Percentiles rank a stretch among this genome's conserved stretches.
These are phyloP conservation scores for Diddensiella santjacobensis DNA, from an alignment of 805 yeast genomes.

Conservation along the genomic window DNA sequence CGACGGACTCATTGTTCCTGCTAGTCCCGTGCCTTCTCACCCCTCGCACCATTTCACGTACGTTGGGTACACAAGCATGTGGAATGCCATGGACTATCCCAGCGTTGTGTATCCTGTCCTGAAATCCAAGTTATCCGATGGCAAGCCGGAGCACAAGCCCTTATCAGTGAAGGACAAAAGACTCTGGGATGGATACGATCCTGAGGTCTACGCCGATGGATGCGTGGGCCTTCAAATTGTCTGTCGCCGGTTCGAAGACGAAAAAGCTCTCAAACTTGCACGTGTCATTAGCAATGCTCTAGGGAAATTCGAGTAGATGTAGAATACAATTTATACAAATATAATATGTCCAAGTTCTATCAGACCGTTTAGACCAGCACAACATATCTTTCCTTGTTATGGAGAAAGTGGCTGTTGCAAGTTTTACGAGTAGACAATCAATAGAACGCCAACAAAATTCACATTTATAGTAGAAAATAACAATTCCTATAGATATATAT, in stretches of 20 bases:
- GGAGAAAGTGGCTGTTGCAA: too few relatives aligned
- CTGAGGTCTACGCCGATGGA: conserved; percentile 46
- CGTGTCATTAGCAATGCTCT: conserved; percentile 16
- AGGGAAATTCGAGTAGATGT: neutral
- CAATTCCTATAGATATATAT: too few relatives aligned
- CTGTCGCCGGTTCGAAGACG: conserved; percentile 56
- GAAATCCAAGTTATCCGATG: conserved; percentile 33
- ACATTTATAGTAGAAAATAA: too few relatives aligned
- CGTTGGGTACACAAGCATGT: conserved; percentile 79
- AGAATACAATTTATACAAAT: neutral
- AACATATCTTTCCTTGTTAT: too few relatives aligned
- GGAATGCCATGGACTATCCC: conserved; percentile 70
- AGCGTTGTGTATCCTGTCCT: conserved; percentile 38
- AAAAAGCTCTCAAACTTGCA: conserved; percentile 43
- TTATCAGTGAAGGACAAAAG: conserved; percentile 32
- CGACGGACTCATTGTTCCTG: conserved; percentile 49
- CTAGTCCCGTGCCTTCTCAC: conserved; percentile 33
- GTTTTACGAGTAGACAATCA: too few relatives aligned
- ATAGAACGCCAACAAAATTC: too few relatives aligned
- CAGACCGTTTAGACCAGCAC: too few relatives aligned
- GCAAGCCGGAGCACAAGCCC: conserved; percentile 19
- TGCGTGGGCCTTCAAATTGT: conserved; percentile 57
- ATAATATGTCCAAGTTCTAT: neutral
- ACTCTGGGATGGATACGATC: conserved; percentile 40
- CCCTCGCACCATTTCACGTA: conserved; percentile 33